Evolutionary conservation across 2,329 filamentous ascomycete species (phyloP), one percentile per base, ranked within the genome.

Genomic region (Trichothecium roseum): DNA sequence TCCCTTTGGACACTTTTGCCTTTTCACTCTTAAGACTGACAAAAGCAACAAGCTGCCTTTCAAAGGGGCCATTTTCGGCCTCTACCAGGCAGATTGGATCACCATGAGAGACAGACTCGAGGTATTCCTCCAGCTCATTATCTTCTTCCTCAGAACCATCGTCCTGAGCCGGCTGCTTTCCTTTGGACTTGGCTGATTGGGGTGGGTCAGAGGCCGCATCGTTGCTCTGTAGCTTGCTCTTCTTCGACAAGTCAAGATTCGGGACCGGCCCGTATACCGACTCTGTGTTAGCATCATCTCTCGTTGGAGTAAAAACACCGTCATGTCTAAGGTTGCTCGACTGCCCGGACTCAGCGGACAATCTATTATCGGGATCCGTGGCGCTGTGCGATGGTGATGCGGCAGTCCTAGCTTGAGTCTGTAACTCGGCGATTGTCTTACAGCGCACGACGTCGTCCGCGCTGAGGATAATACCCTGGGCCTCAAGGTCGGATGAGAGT

Each of bases 361-460:
- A 14, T 36, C n/a, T n/a, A 10, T 24, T 24, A 10, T 24, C 20
- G 10, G 20, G 20, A 16, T 30, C 26, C n/a, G 34, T 17, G 15
- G 34, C n/a, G 16, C 28, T 30, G 14, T 30, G 14, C 28, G 18
- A 35, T n/a, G 33, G 20, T 14, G 32, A 34, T 12, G 9, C 14
- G 26, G 39, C 37, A 2, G 45, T 35, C 4, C 39, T 51, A 18
- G 63, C 50, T 40, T 56, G 55, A 2, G 58, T 62, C 46, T 68
- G 62, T 16, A 67, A 50, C 42, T 68, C 65, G 35, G 63, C 57
- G 28, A 68, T 48, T 4, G 57, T 68, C 33, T 52, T 53, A 46
- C 62, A 66, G 28, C 49, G 53, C 36, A 66, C 50, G 32, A 66
- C 60, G 37, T 68, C 64, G 32, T 55, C 51, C 3, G 54, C 50